Evolutionary conservation across 2,329 filamentous ascomycete genomes (phyloP).

Genomic region (Epichloe coenophiala): DNA sequence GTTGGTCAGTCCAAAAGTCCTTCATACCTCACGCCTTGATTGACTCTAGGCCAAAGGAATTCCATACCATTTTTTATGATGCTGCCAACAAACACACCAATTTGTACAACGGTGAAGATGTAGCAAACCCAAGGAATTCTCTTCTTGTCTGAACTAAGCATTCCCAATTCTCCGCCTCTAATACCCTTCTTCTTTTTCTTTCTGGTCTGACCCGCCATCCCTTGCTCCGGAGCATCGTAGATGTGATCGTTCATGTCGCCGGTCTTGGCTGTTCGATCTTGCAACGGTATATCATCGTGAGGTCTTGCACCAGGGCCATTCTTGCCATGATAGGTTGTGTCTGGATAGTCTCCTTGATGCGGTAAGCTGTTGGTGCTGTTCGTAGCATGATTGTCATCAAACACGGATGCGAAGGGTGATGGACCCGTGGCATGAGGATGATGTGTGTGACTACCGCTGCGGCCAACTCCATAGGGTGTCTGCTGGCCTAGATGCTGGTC

Average conservation of each 20-base stretch:
- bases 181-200: constrained; percentile 32
- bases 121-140: constrained; percentile 72
- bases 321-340: constrained; percentile 44
- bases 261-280: constrained; percentile 32
- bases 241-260: constrained; percentile 41
- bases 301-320: constrained; percentile 19
- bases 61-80: constrained; percentile 72
- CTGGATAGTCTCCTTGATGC: constrained; percentile 27
- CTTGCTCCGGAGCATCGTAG: constrained; percentile 38
- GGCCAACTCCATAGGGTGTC: constrained; percentile 13
- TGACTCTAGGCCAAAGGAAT: neutral
- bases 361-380: constrained; percentile 29
- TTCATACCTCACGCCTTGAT: constrained; percentile 1
- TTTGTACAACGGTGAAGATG: constrained; percentile 59
- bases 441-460: constrained; percentile 11
- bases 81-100: constrained; percentile 80
- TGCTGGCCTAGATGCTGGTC: constrained; percentile 1
- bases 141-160: constrained; percentile 42
- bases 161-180: constrained; percentile 44
- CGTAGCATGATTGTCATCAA: constrained; percentile 54
- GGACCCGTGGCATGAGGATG: constrained; percentile 19
- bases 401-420: constrained; percentile 52
- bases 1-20: neutral
- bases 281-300: constrained; percentile 44
- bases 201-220: constrained; percentile 9